These are phyloP conservation scores for Globisporangium okanoganense DNA, from an alignment of 352 stramenopile species.

Conservation along the genomic window DNA sequence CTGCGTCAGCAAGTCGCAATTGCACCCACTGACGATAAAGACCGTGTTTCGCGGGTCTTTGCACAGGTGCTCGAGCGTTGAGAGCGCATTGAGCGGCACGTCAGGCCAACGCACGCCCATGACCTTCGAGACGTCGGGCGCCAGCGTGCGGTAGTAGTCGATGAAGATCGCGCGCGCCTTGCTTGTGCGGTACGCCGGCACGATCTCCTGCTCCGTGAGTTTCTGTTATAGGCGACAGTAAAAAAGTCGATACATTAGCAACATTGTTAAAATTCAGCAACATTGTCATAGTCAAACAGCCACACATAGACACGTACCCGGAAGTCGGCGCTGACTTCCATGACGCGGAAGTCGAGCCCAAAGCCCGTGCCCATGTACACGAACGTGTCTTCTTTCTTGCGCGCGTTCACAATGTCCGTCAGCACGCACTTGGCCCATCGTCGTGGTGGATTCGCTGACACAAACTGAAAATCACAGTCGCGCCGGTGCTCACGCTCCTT, in stretches of 20 bases:
- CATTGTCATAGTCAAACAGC: background rate
- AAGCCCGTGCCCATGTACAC: slow-evolving; percentile 93
- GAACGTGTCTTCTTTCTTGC: slow-evolving; percentile 74
- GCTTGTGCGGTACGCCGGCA: slow-evolving; percentile 61
- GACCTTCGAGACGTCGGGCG: slow-evolving; percentile 87
- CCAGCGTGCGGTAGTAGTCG: slow-evolving; percentile 98
- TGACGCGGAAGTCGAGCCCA: slow-evolving; percentile 93
- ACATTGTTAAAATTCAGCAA: background rate
- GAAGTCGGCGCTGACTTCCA: slow-evolving; percentile 94
- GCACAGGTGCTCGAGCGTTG: slow-evolving; percentile 91
- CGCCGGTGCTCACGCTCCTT: slow-evolving; percentile 71
- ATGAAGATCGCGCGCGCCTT: slow-evolving; percentile 93
- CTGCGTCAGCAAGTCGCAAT: slow-evolving; percentile 93
- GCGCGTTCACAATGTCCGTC: slow-evolving; percentile 70
- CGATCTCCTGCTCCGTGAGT: slow-evolving; percentile 62
- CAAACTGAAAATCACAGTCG: slow-evolving; percentile 79
- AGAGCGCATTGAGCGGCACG: slow-evolving; percentile 58
- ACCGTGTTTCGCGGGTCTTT: slow-evolving; percentile 95
- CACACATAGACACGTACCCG: slow-evolving; percentile 51
- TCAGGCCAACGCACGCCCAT: slow-evolving; percentile 75
- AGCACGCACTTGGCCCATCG: slow-evolving; percentile 75
- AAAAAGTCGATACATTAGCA: background rate
- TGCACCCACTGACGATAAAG: slow-evolving; percentile 97
- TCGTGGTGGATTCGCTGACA: slow-evolving; percentile 59
- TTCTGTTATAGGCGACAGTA: slow-evolving; percentile 30